phyloP scores from a whole-genome alignment of 73 alveolate species.

The Paramecium tetraurelia region DNA sequence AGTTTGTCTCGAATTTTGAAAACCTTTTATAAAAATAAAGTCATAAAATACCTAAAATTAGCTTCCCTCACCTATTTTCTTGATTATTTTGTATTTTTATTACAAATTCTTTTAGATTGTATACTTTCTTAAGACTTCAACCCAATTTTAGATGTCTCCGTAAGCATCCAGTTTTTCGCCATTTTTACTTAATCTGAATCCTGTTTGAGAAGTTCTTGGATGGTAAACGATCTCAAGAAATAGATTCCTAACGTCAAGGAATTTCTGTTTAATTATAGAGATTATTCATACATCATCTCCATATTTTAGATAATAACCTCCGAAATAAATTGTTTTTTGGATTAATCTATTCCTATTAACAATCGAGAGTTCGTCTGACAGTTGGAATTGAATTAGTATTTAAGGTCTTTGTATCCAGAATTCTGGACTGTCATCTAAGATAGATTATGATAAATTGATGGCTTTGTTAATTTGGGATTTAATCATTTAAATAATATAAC shows the following conservation, averaged over 20 bases:
- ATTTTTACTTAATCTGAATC: background rate
- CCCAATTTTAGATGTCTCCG: background rate
- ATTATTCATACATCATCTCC: background rate
- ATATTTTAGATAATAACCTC: background rate
- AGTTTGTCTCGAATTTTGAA: background rate
- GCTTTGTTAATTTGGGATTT: background rate
- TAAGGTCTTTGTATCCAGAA: constrained; percentile 15
- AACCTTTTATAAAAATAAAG: background rate
- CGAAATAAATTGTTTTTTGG: background rate
- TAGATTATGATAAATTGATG: background rate
- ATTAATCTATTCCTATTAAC: constrained; percentile 14
- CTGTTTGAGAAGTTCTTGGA: background rate
- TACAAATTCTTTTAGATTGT: background rate
- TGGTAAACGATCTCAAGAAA: background rate
- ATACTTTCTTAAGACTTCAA: background rate
- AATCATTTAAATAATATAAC: background rate
- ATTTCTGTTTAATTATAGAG: background rate
- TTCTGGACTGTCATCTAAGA: background rate
- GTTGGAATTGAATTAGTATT: background rate
- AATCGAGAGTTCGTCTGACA: background rate
- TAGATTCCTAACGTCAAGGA: background rate
- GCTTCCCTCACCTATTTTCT: constrained; percentile 61
- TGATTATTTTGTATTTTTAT: constrained; percentile 55
- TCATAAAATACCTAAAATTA: background rate
- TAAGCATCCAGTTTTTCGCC: constrained; percentile 3